A percentile compares a stretch with the other conserved stretches of the same genome.
Evolutionary conservation across 495 filamentous ascomycete genomes (phyloP).

Genomic region (Neurospora sp.): DNA sequence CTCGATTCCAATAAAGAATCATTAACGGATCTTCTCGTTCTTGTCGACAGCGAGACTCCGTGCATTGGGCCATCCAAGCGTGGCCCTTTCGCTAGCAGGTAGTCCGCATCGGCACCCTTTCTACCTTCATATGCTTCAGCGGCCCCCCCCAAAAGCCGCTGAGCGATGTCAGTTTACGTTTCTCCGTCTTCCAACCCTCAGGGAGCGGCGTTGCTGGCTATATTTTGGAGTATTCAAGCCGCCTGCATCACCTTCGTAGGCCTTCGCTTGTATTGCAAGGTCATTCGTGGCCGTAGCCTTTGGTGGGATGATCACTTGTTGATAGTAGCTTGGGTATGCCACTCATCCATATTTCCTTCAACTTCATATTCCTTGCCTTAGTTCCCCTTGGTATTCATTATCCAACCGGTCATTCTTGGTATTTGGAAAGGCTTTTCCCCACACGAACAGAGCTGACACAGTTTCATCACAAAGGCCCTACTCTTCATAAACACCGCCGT

Average conservation of each 20-base stretch:
- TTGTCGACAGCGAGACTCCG: neutral
- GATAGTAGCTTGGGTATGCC: constrained; percentile 19
- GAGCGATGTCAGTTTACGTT: neutral
- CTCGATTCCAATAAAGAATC: neutral
- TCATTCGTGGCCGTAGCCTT: constrained; percentile 9
- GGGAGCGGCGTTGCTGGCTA: neutral
- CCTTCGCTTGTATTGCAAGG: constrained; percentile 22
- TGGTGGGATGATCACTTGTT: constrained; percentile 27
- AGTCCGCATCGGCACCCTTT: neutral
- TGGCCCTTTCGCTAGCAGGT: neutral
- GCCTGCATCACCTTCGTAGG: constrained; percentile 8
- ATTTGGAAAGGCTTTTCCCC: neutral
- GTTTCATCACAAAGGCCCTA: constrained; percentile 3
- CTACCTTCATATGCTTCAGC: neutral
- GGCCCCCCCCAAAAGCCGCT: neutral
- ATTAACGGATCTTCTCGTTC: neutral
- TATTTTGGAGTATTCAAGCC: neutral
- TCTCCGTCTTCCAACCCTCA: neutral
- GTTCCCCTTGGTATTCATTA: neutral
- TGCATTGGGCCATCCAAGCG: neutral
- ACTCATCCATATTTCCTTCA: neutral
- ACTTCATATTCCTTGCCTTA: neutral
- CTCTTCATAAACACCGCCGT: constrained; percentile 5
- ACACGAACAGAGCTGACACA: neutral
- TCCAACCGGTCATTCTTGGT: neutral